A percentile compares a stretch with the other conserved stretches of the same genome.
These are phyloP conservation scores for Blakeslea trispora DNA, from an alignment of 371 early-diverging fungal species.

Conservation along the genomic window DNA sequence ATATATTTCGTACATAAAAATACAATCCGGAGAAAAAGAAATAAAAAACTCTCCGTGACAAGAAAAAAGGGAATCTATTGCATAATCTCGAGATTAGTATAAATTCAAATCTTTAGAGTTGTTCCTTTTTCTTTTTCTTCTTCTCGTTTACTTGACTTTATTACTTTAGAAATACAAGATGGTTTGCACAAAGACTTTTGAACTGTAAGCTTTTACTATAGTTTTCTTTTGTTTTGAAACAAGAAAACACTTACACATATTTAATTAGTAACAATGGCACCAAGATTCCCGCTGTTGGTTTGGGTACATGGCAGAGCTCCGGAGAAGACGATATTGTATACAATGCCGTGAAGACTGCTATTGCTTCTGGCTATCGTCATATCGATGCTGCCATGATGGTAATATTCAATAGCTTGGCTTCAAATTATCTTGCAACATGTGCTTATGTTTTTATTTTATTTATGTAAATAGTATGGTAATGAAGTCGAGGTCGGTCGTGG, in stretches of 20 bases:
- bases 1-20: neutral
- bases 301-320: conserved; percentile 56
- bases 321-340: conserved; percentile 42
- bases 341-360: conserved; percentile 41
- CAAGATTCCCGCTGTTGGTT: conserved; percentile 47
- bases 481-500: conserved; percentile 71
- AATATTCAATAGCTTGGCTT: conserved; percentile 20
- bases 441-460: neutral
- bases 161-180: conserved; percentile 8
- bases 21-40: neutral
- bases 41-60: neutral
- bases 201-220: conserved; percentile 13
- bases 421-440: neutral
- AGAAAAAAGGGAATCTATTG: neutral
- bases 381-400: conserved; percentile 64
- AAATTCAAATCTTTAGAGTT: neutral
- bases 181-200: conserved; percentile 30
- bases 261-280: conserved; percentile 44
- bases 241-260: neutral
- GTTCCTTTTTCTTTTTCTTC: conserved; percentile 6
- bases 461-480: conserved; percentile 58
- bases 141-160: neutral
- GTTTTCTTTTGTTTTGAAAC: neutral
- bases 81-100: neutral
- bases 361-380: conserved; percentile 50